Base-by-base conservation (phyloP, 2,329 filamentous ascomycete genomes). In the Biscogniauxia sp. region DNA sequence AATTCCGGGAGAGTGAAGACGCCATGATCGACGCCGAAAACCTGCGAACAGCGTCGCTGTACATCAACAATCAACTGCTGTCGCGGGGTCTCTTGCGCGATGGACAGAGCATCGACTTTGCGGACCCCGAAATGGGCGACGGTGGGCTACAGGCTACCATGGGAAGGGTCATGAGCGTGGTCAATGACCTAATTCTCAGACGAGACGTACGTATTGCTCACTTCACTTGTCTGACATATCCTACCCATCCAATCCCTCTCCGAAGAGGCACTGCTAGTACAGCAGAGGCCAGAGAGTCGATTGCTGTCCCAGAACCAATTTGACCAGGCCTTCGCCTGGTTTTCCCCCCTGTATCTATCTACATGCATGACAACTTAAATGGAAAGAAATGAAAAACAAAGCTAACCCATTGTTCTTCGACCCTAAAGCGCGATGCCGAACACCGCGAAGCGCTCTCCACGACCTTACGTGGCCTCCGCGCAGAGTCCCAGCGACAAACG, bases 181-280 rank as follows among this genome's bases (percentile, higher is more conserved):
- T 99, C 54, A 97, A 99, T 76, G 95, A 99, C 73, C 78, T 99
- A 68, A 92, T 99, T 61, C 75, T 97, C 62, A 86, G 93, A 67
- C 87, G 93, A 80, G 95, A 99, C 75, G 92, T 96, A 80, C 69
- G 87, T 80, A 57, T 58, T 54, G 20, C 20, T 59, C 55, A n/a
- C 37, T 51, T 49, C 9, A 26, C 13, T 45, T 53, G 26, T 19
- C 49, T 23, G 28, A 20, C 45, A 28, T 23, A 51, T 51, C 9
- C 17, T 37, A 20, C 3, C 28, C 19, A 23, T 52, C 15, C 11
- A 45, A 2, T 4, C 13, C 37, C 5, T 45, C 6, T n/a, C 17
- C 7, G 3, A 37, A 37, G 32, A 9, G 9, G 32, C 9, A 7
- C 32, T 37, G 32, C 32, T 3, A 37, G 8, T 2, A 37, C 32